Evolutionary conservation across 78 protist species (phyloP), one percentile per base, ranked within the genome.

Genomic region (Dictyostelium firmibasis): DNA sequence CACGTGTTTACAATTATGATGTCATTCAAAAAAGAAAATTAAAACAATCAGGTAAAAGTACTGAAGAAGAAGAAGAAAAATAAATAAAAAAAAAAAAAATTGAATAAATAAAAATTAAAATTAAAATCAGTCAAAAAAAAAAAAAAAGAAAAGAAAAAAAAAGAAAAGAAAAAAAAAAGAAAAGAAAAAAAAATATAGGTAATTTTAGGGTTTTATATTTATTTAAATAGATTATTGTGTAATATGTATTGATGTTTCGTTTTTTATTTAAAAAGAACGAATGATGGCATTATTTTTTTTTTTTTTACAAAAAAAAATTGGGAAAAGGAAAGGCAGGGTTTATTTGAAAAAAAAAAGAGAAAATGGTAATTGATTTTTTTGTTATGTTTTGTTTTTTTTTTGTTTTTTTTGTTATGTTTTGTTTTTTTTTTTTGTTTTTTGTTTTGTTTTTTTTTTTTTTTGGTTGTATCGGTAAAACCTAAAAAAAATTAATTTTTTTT

Each of bases 1-100:
- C 97, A 27, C 88, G 97, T 27, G 96, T 96, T 23, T 96, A 96
- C 94, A 96, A 96, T 74, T 85, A 79, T 74, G 97, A 96, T 81
- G 95, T 96, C 43, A 29, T 86, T 23, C 93, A 91, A 77, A 53
- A 94, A 41, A 87, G 97, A 53, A 92, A 92, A 81, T 72, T 70
- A 69, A 84, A 85, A 84, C 86, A 84, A 53, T 33, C 79, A 33
- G 44, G 23, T 25, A 27, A 27, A 13, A 67, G n/a, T 27, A 20
- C 31, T 27, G 70, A 79, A 14, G 85, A 50, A 53, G 64, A 81
- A 81, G 38, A 79, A 31, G 85, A 81, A 4, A 50, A 50, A 81
- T 47, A 81, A 81, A 67, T 3, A 60, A 18, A 62, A 62, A 23
- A 50, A 16, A 50, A 50, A 50, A 1, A 16, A 14, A 50, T 16